Evolutionary conservation across 2,329 filamentous ascomycete species (phyloP), one percentile per base, ranked within the genome.

Genomic region (Pseudogymnoascus sp.): DNA sequence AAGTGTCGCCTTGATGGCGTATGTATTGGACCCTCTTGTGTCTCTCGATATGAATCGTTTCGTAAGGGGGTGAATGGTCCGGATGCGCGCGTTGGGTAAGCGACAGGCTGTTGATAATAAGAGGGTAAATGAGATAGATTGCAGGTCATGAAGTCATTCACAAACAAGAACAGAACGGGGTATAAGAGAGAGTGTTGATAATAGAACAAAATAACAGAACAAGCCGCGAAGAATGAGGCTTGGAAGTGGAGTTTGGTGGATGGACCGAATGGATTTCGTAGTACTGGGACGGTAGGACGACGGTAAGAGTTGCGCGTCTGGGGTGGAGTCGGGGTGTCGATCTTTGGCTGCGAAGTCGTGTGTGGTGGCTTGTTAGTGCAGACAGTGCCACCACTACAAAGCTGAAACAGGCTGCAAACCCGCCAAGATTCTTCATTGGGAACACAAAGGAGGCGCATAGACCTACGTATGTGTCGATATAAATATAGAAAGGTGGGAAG

Each of bases 141-240:
- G 51, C 51, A 57, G 51, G 51, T 57, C 51, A 57, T 57, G 28
- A 57, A 34, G 51, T 34, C 51, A 10, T 57, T 34, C 28, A 34
- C n/a, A 34, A 57, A 57, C 51, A 57, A 57, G 51, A 57, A 34
- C 51, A 57, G 16, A 34, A 34, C n/a, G 11, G 51, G 51, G 51
- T 57, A 57, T 57, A 57, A 57, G 51, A 57, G 28, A 57, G 51
- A 57, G 51, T 57, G 51, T 57, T 57, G 51, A 57, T 57, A 57
- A 57, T 14, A 10, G 51, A 10, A 57, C 28, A 57, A 34, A 57
- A 57, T 57, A 19, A 19, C n/a, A 57, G 51, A 57, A 57, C n/a
- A 13, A 57, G 28, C 28, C 11, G 28, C 11, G 51, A 57, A 57
- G 51, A 34, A 57, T 57, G 51, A 57, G 51, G 51, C 51, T 57